phyloP scores from a whole-genome alignment of 768 basidiomycete species.

The Phylloporus sp. region DNA sequence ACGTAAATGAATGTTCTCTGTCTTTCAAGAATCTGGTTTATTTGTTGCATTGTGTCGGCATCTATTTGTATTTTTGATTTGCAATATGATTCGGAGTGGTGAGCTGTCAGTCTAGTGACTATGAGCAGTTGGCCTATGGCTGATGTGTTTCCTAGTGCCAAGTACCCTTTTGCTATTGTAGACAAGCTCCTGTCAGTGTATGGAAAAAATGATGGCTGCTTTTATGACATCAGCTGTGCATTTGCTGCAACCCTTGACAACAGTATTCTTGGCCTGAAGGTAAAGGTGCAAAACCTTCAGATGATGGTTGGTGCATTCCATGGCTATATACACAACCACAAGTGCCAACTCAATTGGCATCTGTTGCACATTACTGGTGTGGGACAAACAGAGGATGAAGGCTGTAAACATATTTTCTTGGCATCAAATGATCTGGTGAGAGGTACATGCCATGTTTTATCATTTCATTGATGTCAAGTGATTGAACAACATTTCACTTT shows the following conservation, averaged over 20 bases:
- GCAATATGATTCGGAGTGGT: slow-evolving; percentile 25
- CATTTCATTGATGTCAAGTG: slow-evolving; percentile 19
- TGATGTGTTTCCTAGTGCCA: slow-evolving; percentile 10
- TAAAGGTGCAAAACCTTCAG: not conserved
- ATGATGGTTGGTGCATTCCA: slow-evolving; percentile 20
- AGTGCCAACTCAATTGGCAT: slow-evolving; percentile 19
- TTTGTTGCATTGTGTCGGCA: slow-evolving; percentile 24
- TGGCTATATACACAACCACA: slow-evolving; percentile 21
- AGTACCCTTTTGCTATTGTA: slow-evolving; percentile 18
- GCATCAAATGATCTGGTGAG: slow-evolving; percentile 12
- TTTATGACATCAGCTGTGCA: slow-evolving; percentile 21
- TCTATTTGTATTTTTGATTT: slow-evolving; percentile 17
- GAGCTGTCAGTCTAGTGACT: slow-evolving; percentile 8
- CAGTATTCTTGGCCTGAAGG: slow-evolving; percentile 7
- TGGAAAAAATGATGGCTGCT: slow-evolving; percentile 8
- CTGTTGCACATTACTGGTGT: slow-evolving; percentile 10
- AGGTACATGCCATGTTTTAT: slow-evolving; percentile 8
- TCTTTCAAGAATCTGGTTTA: slow-evolving; percentile 3
- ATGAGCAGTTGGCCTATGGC: no score
- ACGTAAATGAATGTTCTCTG: not conserved
- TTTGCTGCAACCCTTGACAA: slow-evolving; percentile 14
- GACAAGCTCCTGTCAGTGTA: slow-evolving; percentile 7
- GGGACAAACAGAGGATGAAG: slow-evolving; percentile 19
- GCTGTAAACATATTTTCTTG: not conserved
- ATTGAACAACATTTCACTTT: not conserved